Evolutionary conservation across 345 rosid species (phyloP).

Genomic region (Alliaria petiolata): DNA sequence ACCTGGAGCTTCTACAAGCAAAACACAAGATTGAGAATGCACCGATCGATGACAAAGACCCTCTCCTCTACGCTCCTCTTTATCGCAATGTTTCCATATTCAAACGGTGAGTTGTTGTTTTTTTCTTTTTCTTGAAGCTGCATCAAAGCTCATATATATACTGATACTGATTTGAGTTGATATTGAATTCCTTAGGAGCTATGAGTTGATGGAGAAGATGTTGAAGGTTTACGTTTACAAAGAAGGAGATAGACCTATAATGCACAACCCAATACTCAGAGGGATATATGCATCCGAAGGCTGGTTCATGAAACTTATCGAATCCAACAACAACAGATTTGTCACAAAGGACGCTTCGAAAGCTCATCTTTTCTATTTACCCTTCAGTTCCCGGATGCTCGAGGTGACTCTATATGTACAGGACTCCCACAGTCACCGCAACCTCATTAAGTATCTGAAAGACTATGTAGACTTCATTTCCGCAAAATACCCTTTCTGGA

Average conservation of each 20-base stretch:
- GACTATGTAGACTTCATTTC: conserved; percentile 54
- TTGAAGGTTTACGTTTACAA: conserved; percentile 77
- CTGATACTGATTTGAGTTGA: neutral
- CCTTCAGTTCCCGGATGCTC: conserved; percentile 79
- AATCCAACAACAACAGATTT: conserved; percentile 54
- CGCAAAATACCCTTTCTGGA: conserved; percentile 75
- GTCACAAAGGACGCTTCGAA: conserved; percentile 55
- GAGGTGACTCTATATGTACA: conserved; percentile 66
- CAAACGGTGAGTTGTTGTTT: conserved; percentile 47
- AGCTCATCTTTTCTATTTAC: conserved; percentile 88
- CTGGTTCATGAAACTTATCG: conserved; percentile 89
- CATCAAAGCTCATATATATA: neutral
- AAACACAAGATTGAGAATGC: conserved; percentile 70
- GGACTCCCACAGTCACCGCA: conserved; percentile 62
- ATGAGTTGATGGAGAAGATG: conserved; percentile 81
- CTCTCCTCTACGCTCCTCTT: conserved; percentile 63
- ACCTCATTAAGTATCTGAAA: conserved; percentile 58
- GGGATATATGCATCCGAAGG: conserved; percentile 98
- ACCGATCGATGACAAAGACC: conserved; percentile 49
- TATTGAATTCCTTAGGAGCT: conserved; percentile 58
- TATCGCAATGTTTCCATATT: conserved; percentile 75
- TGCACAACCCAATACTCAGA: conserved; percentile 60
- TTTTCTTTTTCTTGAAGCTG: neutral
- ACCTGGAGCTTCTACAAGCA: conserved; percentile 50
- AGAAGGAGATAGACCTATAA: conserved; percentile 77